Base-by-base conservation (phyloP, 768 basidiomycete species). In the Lactarius quietus region DNA sequence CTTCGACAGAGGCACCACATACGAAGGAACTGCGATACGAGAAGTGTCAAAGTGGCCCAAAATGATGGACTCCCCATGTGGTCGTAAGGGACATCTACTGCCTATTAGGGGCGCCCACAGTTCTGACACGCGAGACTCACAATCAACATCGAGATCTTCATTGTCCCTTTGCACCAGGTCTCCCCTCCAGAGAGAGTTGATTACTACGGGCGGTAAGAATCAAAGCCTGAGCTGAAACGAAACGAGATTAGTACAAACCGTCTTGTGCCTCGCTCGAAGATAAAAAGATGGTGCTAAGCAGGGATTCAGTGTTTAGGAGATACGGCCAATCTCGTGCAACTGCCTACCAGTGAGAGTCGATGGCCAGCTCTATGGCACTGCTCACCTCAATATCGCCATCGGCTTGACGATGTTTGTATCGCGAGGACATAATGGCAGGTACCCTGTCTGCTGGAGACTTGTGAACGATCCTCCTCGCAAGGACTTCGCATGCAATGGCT, bases 301-400 rank as follows among this genome's bases (percentile, higher is more conserved):
- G 28, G 23, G 14, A 67, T 51, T 31, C 48, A 10, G 65, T 5
- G 57, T 43, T 1, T 35, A 15, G 4, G 61, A 26, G 61, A 62
- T 57, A 48, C 17, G 65, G 29, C 61, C 20, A 23, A 64, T 20
- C 26, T 38, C 20, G 39, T 10, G 64, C 20, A 53, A 56, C 62
- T 52, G 61, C 72, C 43, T 71, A 93, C 92, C 93, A 93, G 70
- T 93, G 86, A 61, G 92, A 85, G 74, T 98, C 95, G 66, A 96
- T 92, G n/a, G 95, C 94, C 74, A 88, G 78, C 74, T 98, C 95
- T 51, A 97, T 78, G 9, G 90, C 88, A 70, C 90, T 93, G 6
- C 85, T 79, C 70, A 86, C 82, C 51, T 87, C 88, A 65, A 90
- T 92, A 54, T 92, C 92, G 0, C 90, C 93, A 72, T 96, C 92